These are phyloP conservation scores for Teratosphaeriaceae sp. DNA, from an alignment of 2,329 filamentous ascomycete genomes.

Conservation along the genomic window DNA sequence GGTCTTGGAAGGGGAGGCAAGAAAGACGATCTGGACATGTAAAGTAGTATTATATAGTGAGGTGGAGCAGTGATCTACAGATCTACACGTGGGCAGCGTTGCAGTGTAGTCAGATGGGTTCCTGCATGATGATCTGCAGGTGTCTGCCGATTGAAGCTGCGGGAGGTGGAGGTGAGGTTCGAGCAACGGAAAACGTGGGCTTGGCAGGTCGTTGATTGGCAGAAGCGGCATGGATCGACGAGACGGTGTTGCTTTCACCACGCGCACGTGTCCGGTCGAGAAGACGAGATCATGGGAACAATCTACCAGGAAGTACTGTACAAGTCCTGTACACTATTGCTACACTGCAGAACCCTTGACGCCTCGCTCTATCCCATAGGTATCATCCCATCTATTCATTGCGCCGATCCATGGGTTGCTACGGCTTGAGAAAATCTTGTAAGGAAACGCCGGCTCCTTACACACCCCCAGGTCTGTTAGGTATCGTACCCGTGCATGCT, in stretches of 20 bases:
- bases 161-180: background rate
- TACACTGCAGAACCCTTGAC: background rate
- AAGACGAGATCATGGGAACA: too few species aligned
- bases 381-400: background rate
- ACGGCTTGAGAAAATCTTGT: too few species aligned
- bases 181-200: background rate
- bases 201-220: too few species aligned
- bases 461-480: too few species aligned
- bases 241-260: too few species aligned
- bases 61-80: background rate
- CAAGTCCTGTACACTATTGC: too few species aligned
- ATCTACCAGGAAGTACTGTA: too few species aligned
- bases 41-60: too few species aligned
- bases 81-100: background rate
- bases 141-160: background rate
- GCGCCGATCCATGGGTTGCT: background rate
- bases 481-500: conserved; percentile 14
- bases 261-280: too few species aligned
- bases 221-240: too few species aligned
- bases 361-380: background rate
- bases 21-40: too few species aligned
- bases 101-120: background rate
- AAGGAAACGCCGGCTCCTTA: background rate
- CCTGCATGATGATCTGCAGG: background rate
- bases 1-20: too few species aligned